These are phyloP conservation scores for Nitzschia sp. DNA, from an alignment of 108 stramenopile genomes.

Conservation along the genomic window DNA sequence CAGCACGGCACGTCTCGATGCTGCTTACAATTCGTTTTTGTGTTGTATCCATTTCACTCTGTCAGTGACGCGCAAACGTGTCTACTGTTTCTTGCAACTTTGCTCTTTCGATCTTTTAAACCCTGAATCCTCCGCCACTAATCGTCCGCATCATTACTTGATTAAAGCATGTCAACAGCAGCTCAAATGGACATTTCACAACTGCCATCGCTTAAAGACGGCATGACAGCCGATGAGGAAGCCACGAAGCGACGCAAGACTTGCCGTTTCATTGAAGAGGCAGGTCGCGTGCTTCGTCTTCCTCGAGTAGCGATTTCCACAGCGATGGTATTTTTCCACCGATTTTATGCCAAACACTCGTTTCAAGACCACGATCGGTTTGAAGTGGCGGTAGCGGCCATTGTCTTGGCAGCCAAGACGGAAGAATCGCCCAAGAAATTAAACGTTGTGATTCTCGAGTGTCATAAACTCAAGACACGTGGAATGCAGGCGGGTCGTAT, in stretches of 20 bases:
- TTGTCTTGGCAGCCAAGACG: slow-evolving; percentile 86
- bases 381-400: slow-evolving; percentile 84
- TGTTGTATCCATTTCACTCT: too few relatives aligned
- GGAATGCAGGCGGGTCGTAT: slow-evolving; percentile 55
- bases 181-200: slow-evolving; percentile 34
- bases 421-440: slow-evolving; percentile 90
- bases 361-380: slow-evolving; percentile 87
- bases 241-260: slow-evolving; percentile 64
- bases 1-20: too few relatives aligned
- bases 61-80: too few relatives aligned
- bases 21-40: too few relatives aligned
- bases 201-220: slow-evolving; percentile 39
- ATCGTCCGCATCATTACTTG: too few relatives aligned
- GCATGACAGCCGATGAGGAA: slow-evolving; percentile 58
- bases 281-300: slow-evolving; percentile 66
- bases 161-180: too few relatives aligned
- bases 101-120: too few relatives aligned
- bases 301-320: slow-evolving; percentile 82
- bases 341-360: slow-evolving; percentile 87
- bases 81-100: too few relatives aligned
- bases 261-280: slow-evolving; percentile 86
- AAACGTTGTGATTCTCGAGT: slow-evolving; percentile 66
- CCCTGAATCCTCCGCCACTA: too few relatives aligned
- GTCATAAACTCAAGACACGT: slow-evolving; percentile 60
- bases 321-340: slow-evolving; percentile 88